These are phyloP conservation scores for Puccinia novopanici DNA, from an alignment of 1,284 basidiomycete species.

Conservation along the genomic window DNA sequence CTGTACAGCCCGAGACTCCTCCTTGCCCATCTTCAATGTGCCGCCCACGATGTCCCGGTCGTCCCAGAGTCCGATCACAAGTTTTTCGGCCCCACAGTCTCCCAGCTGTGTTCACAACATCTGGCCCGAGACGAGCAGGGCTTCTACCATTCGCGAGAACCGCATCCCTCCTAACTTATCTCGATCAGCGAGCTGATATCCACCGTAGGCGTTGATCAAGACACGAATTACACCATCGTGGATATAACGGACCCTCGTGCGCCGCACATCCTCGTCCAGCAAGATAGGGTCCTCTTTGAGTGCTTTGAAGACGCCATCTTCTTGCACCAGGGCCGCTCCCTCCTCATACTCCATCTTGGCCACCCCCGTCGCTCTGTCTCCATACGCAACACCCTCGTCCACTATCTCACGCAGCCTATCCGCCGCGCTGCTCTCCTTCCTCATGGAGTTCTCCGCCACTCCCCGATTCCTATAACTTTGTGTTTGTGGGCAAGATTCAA, in stretches of 20 bases:
- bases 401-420: neutral
- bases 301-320: slow-evolving; percentile 65
- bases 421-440: neutral
- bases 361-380: neutral
- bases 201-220: neutral
- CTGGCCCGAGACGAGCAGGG: slow-evolving; percentile 66
- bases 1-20: slow-evolving; percentile 74
- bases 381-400: neutral
- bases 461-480: slow-evolving; percentile 28
- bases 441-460: neutral
- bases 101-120: slow-evolving; percentile 66
- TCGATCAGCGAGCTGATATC: slow-evolving; percentile 17
- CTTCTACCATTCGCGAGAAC: slow-evolving; percentile 61
- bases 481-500: slow-evolving; percentile 9
- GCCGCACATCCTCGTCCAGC: slow-evolving; percentile 71
- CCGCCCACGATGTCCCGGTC: slow-evolving; percentile 81
- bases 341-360: slow-evolving; percentile 9
- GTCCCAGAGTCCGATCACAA: slow-evolving; percentile 66
- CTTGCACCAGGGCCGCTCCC: slow-evolving; percentile 57
- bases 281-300: slow-evolving; percentile 81
- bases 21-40: slow-evolving; percentile 85
- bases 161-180: slow-evolving; percentile 3
- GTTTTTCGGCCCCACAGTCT: slow-evolving; percentile 69
- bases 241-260: slow-evolving; percentile 61
- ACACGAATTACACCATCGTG: slow-evolving; percentile 75